Conservation (phyloP, 2,329 filamentous ascomycete genomes). For the Colletotrichum zoysiae region DNA sequence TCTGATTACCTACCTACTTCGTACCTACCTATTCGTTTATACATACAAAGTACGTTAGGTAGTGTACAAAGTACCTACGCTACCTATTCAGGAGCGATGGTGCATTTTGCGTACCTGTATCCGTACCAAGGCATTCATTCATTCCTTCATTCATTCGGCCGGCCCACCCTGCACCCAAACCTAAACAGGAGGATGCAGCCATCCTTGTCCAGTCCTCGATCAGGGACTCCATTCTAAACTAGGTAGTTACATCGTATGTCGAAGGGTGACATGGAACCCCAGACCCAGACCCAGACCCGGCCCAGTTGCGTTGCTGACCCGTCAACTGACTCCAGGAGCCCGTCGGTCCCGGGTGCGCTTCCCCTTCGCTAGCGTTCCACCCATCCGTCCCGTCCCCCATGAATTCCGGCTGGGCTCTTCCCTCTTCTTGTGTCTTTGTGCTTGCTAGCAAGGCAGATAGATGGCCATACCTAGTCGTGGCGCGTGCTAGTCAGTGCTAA, state of each 20-base stretch:
- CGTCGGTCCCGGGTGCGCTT: constrained; percentile 31
- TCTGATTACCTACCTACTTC: no score
- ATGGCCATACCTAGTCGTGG: neutral
- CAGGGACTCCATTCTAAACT: constrained; percentile 13
- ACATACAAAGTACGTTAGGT: no score
- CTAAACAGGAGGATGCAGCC: constrained; percentile 22
- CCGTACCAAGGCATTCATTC: neutral
- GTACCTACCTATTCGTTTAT: no score
- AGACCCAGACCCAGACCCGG: constrained; percentile 24
- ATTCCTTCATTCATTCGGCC: no score
- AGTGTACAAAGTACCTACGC: no score
- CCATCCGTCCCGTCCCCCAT: neutral
- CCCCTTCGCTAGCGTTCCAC: constrained; percentile 15
- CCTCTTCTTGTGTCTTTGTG: constrained; percentile 2
- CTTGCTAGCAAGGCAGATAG: neutral
- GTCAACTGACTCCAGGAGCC: constrained; percentile 21
- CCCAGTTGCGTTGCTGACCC: constrained; percentile 12
- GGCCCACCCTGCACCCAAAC: constrained; percentile 7
- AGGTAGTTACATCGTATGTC: neutral
- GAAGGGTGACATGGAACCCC: constrained; percentile 15
- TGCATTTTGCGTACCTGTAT: neutral
- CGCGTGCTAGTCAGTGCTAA: constrained; percentile 5
- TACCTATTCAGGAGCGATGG: neutral
- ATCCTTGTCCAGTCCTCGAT: constrained; percentile 8
- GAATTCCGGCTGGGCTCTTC: constrained; percentile 4